Evolutionary conservation across 306 rosid species (phyloP).

Genomic region (Citrullus amarus): DNA sequence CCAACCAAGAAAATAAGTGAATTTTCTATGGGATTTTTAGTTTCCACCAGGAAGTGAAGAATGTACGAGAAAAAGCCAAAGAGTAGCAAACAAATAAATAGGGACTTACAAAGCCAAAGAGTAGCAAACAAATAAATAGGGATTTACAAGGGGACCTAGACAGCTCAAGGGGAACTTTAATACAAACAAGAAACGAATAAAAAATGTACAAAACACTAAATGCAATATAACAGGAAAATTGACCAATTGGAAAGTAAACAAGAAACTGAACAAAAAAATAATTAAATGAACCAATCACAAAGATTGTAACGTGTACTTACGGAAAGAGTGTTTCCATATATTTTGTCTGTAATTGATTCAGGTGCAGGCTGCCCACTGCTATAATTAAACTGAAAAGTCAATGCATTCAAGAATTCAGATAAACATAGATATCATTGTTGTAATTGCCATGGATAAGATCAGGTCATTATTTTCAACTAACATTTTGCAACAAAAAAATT

Average conservation of each 20-base stretch:
- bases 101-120: not conserved
- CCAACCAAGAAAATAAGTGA: not conserved
- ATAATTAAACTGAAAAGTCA: conserved; percentile 68
- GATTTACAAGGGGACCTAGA: not conserved
- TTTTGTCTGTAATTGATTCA: conserved; percentile 92
- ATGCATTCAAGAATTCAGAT: conserved; percentile 23
- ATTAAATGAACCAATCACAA: not conserved
- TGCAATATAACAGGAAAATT: not conserved
- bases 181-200: not conserved
- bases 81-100: not conserved
- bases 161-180: not conserved
- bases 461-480: not conserved
- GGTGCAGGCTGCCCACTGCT: conserved; percentile 99
- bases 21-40: not conserved
- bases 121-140: not conserved
- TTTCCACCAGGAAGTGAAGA: not conserved
- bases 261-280: not conserved
- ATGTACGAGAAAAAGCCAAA: not conserved
- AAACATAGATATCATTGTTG: not conserved
- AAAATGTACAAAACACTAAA: not conserved
- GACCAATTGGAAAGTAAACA: not conserved
- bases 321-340: conserved; percentile 89
- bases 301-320: conserved; percentile 38
- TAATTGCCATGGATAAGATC: not conserved
- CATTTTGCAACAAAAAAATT: not conserved